A percentile compares a stretch with the other conserved stretches of the same genome.
Conservation (phyloP, 2,329 filamentous ascomycete species). For the Colletotrichum trifolii region DNA sequence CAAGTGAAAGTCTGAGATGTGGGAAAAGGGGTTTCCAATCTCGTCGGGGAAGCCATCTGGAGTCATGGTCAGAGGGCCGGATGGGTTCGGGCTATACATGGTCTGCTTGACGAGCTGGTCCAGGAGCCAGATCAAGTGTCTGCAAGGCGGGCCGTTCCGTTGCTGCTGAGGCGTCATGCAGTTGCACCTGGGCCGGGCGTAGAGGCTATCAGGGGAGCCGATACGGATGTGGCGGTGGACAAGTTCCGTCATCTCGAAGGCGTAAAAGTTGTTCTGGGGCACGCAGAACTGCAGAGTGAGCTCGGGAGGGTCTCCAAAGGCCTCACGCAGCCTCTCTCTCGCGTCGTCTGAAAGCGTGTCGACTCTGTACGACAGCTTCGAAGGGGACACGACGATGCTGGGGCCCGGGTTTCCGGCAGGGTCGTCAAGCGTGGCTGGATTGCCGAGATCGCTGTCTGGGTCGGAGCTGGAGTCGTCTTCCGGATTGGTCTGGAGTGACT, state of each 20-base stretch:
- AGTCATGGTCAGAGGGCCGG: conserved; percentile 55
- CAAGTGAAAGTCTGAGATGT: conserved; percentile 62
- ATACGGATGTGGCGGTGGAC: conserved; percentile 64
- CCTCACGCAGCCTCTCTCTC: conserved; percentile 53
- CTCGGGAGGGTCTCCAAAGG: conserved; percentile 60
- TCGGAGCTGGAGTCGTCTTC: conserved; percentile 44
- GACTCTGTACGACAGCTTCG: conserved; percentile 54
- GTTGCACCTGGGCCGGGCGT: conserved; percentile 58
- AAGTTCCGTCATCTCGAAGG: conserved; percentile 67
- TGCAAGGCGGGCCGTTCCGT: conserved; percentile 52
- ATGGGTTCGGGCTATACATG: conserved; percentile 51
- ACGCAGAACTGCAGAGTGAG: conserved; percentile 63
- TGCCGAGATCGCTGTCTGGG: conserved; percentile 42
- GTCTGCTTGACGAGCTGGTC: conserved; percentile 63
- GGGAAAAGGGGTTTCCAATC: conserved; percentile 59
- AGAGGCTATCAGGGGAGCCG: conserved; percentile 52
- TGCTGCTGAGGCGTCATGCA: conserved; percentile 46
- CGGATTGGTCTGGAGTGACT: conserved; percentile 38
- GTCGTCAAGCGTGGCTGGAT: conserved; percentile 37
- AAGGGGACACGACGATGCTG: conserved; percentile 49
- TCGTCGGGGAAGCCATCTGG: conserved; percentile 56
- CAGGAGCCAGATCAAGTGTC: conserved; percentile 65
- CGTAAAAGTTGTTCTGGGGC: conserved; percentile 59
- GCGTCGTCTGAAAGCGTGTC: conserved; percentile 51
- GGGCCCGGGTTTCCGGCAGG: conserved; percentile 41